Evolutionary conservation across 2,329 filamentous ascomycete species (phyloP).

Genomic region (Metarhizium sp.): DNA sequence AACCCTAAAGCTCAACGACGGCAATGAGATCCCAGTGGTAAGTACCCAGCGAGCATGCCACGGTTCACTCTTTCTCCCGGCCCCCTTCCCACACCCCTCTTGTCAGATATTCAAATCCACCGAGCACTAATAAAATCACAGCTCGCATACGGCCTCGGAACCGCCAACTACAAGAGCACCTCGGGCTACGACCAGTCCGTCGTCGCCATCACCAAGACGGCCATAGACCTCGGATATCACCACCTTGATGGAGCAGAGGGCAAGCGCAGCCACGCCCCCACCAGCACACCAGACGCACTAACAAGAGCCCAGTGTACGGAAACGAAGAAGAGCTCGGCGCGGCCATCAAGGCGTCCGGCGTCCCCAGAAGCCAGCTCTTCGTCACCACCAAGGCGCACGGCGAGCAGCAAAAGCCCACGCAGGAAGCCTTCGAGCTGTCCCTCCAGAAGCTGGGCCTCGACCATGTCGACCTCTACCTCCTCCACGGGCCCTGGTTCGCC

Average conservation of each 20-base stretch:
- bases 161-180: slow-evolving; percentile 48
- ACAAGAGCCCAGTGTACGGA: slow-evolving; percentile 40
- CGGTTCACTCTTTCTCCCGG: no score
- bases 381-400: slow-evolving; percentile 51
- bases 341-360: slow-evolving; percentile 57
- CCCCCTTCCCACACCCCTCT: no score
- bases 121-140: slow-evolving; percentile 16
- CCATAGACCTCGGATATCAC: slow-evolving; percentile 59
- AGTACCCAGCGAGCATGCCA: slow-evolving; percentile 6
- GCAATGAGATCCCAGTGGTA: slow-evolving; percentile 62
- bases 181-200: slow-evolving; percentile 45
- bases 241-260: slow-evolving; percentile 70
- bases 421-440: slow-evolving; percentile 46
- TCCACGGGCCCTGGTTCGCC: slow-evolving; percentile 49
- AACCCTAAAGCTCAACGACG: slow-evolving; percentile 62
- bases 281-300: background rate
- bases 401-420: slow-evolving; percentile 27
- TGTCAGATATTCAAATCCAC: no score
- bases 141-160: slow-evolving; percentile 66
- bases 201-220: slow-evolving; percentile 42
- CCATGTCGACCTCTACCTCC: slow-evolving; percentile 64
- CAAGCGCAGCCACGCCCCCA: slow-evolving; percentile 19
- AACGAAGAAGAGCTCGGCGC: slow-evolving; percentile 62
- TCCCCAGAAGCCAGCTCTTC: slow-evolving; percentile 60
- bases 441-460: slow-evolving; percentile 57